phyloP scores from a whole-genome alignment of 441 rosid species.

The Heliophila coronopifolia region DNA sequence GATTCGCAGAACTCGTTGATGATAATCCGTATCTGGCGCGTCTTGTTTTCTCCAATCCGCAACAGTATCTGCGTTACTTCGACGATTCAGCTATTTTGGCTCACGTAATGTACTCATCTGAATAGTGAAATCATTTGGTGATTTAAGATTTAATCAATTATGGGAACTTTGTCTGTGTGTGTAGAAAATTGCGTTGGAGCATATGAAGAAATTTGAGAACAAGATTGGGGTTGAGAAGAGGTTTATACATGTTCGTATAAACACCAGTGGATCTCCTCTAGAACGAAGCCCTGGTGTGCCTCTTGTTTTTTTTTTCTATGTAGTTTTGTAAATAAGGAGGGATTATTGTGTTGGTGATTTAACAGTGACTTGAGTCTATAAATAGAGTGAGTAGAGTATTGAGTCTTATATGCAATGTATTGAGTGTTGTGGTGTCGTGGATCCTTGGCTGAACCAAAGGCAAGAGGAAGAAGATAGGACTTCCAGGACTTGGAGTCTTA shows the following conservation, averaged over 20 bases:
- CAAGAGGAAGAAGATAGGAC: too few species aligned
- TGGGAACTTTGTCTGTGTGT: slow-evolving; percentile 12
- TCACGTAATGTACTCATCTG: slow-evolving; percentile 42
- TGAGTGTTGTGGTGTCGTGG: too few species aligned
- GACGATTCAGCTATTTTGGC: slow-evolving; percentile 76
- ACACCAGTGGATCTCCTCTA: slow-evolving; percentile 71
- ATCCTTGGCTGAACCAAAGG: too few species aligned
- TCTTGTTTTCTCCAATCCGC: slow-evolving; percentile 55
- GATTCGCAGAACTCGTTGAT: slow-evolving; percentile 73
- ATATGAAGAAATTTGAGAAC: slow-evolving; percentile 42
- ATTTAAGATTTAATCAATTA: neutral
- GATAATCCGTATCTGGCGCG: slow-evolving; percentile 56
- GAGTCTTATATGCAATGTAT: too few species aligned
- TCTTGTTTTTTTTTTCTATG: neutral
- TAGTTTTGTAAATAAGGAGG: too few species aligned
- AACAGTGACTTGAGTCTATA: too few species aligned
- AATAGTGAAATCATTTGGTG: neutral
- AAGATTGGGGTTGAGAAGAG: slow-evolving; percentile 54
- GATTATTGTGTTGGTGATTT: too few species aligned
- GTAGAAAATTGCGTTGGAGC: slow-evolving; percentile 61
- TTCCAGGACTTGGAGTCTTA: too few species aligned
- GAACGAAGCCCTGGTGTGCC: slow-evolving; percentile 65
- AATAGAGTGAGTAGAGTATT: too few species aligned
- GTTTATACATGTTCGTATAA: slow-evolving; percentile 76
- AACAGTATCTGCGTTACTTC: slow-evolving; percentile 44